These are phyloP conservation scores for Eutrema yunnanense DNA, from an alignment of 345 rosid species.

Conservation along the genomic window DNA sequence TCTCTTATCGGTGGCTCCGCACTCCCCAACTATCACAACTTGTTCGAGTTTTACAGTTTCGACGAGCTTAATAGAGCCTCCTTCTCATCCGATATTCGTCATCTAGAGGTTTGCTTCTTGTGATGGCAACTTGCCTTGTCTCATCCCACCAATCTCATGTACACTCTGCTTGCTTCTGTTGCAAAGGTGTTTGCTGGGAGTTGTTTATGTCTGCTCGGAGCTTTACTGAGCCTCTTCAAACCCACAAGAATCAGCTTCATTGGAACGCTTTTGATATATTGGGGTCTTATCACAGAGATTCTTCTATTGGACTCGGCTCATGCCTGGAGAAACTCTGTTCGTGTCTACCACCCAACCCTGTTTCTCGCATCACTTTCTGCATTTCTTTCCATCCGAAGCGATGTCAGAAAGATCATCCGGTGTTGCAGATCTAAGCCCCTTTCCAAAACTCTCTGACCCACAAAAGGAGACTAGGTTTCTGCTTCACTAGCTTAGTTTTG, in stretches of 20 bases:
- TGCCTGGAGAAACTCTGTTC: conserved; percentile 10
- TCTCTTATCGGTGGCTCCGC: conserved; percentile 26
- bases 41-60: conserved; percentile 38
- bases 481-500: too few species aligned
- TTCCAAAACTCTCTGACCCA: background rate
- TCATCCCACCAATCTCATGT: background rate
- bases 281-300: conserved; percentile 57
- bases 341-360: conserved; percentile 47
- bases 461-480: background rate
- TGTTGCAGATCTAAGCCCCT: conserved; percentile 29
- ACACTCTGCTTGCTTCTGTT: background rate
- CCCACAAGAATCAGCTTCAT: conserved; percentile 55
- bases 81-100: conserved; percentile 36
- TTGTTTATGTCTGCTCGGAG: conserved; percentile 69
- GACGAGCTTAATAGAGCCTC: conserved; percentile 12
- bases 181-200: conserved; percentile 71
- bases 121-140: too few species aligned
- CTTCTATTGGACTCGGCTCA: conserved; percentile 21
- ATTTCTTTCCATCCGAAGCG: conserved; percentile 54
- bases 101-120: conserved; percentile 51
- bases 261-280: conserved; percentile 50
- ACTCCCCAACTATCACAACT: conserved; percentile 36
- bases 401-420: conserved; percentile 49
- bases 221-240: conserved; percentile 42
- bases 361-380: conserved; percentile 46